Conservation (phyloP, 78 protist species). For the Parvularia atlantis region DNA sequence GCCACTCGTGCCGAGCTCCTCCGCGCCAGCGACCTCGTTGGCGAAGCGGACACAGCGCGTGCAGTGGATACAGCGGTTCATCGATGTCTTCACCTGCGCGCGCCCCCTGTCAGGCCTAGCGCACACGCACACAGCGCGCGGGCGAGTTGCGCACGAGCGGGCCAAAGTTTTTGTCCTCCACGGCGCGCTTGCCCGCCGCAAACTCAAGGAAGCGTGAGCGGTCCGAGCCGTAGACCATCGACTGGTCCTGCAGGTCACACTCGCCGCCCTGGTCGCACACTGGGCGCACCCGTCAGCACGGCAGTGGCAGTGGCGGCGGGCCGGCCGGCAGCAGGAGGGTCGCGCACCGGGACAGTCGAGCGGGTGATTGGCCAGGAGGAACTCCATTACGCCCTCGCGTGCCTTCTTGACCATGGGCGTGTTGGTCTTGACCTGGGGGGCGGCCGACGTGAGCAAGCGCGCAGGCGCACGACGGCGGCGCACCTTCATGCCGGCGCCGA, state of each 20-base stretch:
- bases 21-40: constrained; percentile 48
- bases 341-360: constrained; percentile 25
- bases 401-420: constrained; percentile 55
- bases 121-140: too few species aligned
- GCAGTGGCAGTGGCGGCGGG: too few species aligned
- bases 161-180: constrained; percentile 68
- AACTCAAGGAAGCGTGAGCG: constrained; percentile 31
- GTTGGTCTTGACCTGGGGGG: constrained; percentile 54
- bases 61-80: constrained; percentile 81
- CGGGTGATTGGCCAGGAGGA: constrained; percentile 67
- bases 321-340: too few species aligned
- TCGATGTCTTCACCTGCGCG: constrained; percentile 61
- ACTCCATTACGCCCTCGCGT: constrained; percentile 77
- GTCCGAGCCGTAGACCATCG: constrained; percentile 46
- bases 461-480: too few species aligned
- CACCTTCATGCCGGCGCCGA: constrained; percentile 55
- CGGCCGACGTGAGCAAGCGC: too few species aligned
- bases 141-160: too few species aligned
- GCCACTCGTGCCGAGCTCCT: constrained; percentile 60
- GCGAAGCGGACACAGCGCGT: constrained; percentile 74
- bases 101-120: too few species aligned
- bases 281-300: too few species aligned
- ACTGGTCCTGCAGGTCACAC: constrained; percentile 68
- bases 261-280: constrained; percentile 79
- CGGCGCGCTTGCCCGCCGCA: constrained; percentile 42